A percentile compares a stretch with the other conserved stretches of the same genome.
phyloP scores from a whole-genome alignment of 768 basidiomycete species.

The Rhodotorula kratochvilovae region DNA sequence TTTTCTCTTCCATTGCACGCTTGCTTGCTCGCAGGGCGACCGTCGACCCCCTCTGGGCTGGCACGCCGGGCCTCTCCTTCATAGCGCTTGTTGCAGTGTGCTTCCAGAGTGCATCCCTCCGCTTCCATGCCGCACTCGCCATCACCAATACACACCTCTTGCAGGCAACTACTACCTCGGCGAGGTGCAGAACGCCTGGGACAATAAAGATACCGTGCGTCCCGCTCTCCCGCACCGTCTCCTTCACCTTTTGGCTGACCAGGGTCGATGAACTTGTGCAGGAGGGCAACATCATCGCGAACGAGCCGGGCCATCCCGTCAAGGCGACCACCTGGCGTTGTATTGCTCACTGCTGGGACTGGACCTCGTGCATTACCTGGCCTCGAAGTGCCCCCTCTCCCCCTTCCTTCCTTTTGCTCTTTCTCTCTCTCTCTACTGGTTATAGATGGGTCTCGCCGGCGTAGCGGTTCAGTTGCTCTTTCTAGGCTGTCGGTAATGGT shows the following conservation, averaged over 20 bases:
- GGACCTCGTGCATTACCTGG: too few species aligned
- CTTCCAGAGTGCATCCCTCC: slow-evolving; percentile 29
- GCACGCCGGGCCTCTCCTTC: slow-evolving; percentile 45
- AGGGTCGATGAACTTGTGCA: too few species aligned
- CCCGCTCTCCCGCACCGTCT: neutral
- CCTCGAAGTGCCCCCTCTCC: neutral
- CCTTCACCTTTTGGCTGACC: neutral
- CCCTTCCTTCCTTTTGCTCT: too few species aligned
- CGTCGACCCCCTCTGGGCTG: slow-evolving; percentile 43
- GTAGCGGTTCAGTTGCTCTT: too few species aligned
- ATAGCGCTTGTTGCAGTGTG: slow-evolving; percentile 44
- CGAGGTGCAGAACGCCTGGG: slow-evolving; percentile 45
- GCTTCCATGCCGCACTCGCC: neutral
- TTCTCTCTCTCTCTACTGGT: too few species aligned
- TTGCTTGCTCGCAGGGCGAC: slow-evolving; percentile 13
- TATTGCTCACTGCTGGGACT: slow-evolving; percentile 22
- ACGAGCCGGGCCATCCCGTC: neutral
- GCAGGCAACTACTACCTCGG: slow-evolving; percentile 46
- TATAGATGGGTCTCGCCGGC: too few species aligned
- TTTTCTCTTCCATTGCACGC: neutral
- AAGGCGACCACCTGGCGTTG: slow-evolving; percentile 2
- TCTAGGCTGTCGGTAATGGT: too few species aligned
- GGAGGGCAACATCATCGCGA: slow-evolving; percentile 25
- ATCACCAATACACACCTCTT: slow-evolving; percentile 33
- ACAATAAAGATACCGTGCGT: slow-evolving; percentile 28